A percentile compares a stretch with the other conserved stretches of the same genome.
phyloP scores from a whole-genome alignment of 2,329 filamentous ascomycete genomes.

The Lojkania enalia region DNA sequence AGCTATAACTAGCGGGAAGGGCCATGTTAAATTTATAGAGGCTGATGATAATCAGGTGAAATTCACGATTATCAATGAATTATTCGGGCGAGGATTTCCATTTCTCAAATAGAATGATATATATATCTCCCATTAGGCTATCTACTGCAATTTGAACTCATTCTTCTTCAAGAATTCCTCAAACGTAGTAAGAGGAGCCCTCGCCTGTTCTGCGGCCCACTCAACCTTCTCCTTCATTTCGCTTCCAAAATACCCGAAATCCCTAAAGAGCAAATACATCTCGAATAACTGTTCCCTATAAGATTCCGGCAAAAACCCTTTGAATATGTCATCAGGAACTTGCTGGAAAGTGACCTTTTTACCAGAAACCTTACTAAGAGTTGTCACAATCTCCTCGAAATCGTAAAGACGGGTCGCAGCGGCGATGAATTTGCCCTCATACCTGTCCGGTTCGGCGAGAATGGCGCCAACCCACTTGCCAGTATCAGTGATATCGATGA shows the following conservation, averaged over 20 bases:
- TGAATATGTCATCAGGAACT: constrained; percentile 32
- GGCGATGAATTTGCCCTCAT: constrained; percentile 50
- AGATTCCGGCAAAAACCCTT: constrained; percentile 24
- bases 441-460: constrained; percentile 49
- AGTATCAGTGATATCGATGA: constrained; percentile 53
- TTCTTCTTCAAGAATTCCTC: constrained; percentile 32
- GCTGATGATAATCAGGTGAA: too few relatives aligned
- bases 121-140: too few relatives aligned
- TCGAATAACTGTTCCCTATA: constrained; percentile 24
- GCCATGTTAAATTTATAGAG: too few relatives aligned
- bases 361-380: constrained; percentile 47
- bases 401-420: constrained; percentile 49
- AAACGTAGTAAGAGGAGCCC: constrained; percentile 28
- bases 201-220: constrained; percentile 31
- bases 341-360: constrained; percentile 36
- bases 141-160: constrained; percentile 6
- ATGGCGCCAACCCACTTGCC: constrained; percentile 51
- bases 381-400: constrained; percentile 45
- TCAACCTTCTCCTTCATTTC: constrained; percentile 25
- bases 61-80: too few relatives aligned
- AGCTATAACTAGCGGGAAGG: too few relatives aligned
- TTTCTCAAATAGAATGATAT: too few relatives aligned
- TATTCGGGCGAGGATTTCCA: too few relatives aligned
- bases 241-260: constrained; percentile 38
- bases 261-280: constrained; percentile 29